Conservation (phyloP, 176 grass and related monocot species). For the Raddia distichophylla region DNA sequence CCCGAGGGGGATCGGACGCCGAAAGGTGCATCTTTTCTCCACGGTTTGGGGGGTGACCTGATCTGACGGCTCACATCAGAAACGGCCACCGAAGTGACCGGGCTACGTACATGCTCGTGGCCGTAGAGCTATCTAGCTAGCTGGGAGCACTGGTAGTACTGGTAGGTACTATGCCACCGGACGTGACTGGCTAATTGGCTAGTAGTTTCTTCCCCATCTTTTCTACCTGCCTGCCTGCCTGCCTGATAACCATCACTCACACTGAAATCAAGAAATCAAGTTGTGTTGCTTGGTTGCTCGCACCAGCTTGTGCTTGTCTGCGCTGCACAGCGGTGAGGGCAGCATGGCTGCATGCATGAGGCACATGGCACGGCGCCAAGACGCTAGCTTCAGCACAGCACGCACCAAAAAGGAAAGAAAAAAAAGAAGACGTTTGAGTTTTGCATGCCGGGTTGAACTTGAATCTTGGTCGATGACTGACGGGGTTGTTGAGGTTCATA, state of each 20-base stretch:
- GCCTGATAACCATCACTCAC: background rate
- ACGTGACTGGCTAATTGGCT: background rate
- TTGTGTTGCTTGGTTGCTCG: background rate
- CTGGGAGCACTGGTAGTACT: too few species aligned
- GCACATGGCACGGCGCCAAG: background rate
- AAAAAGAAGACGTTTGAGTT: too few species aligned
- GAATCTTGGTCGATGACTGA: too few species aligned
- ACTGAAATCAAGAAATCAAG: constrained; percentile 28
- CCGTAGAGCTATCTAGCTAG: background rate
- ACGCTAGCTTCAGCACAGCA: too few species aligned
- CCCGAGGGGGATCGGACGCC: background rate
- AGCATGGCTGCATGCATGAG: background rate
- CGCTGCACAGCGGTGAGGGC: too few species aligned
- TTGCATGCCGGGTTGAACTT: too few species aligned
- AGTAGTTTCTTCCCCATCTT: background rate
- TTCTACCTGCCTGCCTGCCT: too few species aligned
- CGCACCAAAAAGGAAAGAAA: too few species aligned
- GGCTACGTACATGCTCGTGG: background rate
- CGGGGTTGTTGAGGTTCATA: too few species aligned
- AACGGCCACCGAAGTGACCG: constrained; percentile 5
- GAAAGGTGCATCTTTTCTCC: background rate
- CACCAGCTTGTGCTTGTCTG: constrained; percentile 12
- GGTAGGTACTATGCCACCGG: too few species aligned
- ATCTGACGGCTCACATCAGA: constrained; percentile 14
- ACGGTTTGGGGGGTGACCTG: background rate